phyloP scores from a whole-genome alignment of 805 yeast genomes.

The Citeromyces nyonsensis region DNA sequence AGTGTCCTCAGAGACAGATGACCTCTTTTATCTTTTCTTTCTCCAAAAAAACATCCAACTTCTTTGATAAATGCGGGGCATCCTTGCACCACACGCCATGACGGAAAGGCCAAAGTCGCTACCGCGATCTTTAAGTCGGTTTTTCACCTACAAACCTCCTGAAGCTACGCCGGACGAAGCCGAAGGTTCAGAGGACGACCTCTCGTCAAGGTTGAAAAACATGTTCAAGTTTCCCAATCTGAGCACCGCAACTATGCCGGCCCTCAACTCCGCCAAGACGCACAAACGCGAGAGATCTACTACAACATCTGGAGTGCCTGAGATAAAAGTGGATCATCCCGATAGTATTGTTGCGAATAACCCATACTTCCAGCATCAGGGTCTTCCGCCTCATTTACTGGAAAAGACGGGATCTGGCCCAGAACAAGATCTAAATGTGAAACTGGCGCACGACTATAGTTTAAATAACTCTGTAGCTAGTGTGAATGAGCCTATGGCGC shows the following conservation, averaged over 20 bases:
- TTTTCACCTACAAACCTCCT: background rate
- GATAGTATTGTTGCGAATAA: constrained; percentile 12
- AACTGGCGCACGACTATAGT: constrained; percentile 15
- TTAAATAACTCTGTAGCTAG: constrained; percentile 13
- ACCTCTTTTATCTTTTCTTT: no score
- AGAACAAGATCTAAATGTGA: constrained; percentile 9
- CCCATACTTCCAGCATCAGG: constrained; percentile 43
- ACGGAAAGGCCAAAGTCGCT: constrained; percentile 1
- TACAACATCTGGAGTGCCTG: background rate
- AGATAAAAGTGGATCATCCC: constrained; percentile 1
- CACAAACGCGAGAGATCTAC: background rate
- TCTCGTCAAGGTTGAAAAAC: constrained; percentile 12
- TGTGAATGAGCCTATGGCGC: background rate
- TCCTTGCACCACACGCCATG: constrained; percentile 14
- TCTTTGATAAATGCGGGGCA: constrained; percentile 22
- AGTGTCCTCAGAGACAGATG: no score
- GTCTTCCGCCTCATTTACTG: constrained; percentile 32
- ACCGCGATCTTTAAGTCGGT: background rate
- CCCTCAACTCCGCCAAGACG: background rate
- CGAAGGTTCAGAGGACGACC: constrained; percentile 2
- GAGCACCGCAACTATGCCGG: constrained; percentile 1
- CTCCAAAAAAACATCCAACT: no score
- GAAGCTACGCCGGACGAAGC: constrained; percentile 2
- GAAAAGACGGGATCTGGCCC: constrained; percentile 3
- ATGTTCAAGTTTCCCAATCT: constrained; percentile 10